Evolutionary conservation across 2,329 filamentous ascomycete genomes (phyloP), one percentile per base, ranked within the genome.

Genomic region (Juglanconis oblonga): DNA sequence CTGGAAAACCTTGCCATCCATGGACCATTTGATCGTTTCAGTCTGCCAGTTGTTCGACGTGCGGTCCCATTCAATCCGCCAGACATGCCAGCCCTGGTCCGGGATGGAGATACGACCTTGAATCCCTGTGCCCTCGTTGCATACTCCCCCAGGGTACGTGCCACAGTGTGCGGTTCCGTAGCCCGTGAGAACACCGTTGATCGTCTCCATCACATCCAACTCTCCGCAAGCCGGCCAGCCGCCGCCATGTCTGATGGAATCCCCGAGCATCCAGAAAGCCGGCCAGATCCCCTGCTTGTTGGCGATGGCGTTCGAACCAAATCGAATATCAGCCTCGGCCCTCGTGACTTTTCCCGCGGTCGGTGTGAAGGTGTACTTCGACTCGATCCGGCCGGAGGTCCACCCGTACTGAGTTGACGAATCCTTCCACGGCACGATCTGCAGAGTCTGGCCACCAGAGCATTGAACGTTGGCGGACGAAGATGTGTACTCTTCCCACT

Each of bases 271-370:
- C 80, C 80, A 83, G 66, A 82, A 83, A 3, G 80, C 80, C 2
- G 80, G 80, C 80, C 80, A 83, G 64, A 82, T 73, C 11, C 80
- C 80, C 64, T 78, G 73, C 70, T 81, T 80, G 52, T 73, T 71
- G 35, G 64, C 64, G 14, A 67, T 59, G 10, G 69, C 56, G 67
- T 74, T 74, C 59, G 61, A 58, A 36, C 80, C 81, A 62, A 80
- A 79, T 7, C 79, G 76, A 56, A 83, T 71, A 47, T 69, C 69
- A 9, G 76, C 76, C 68, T 82, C 77, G 52, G 76, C 73, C 36
- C 78, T 67, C 42, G 80, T 79, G 51, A 68, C 65, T 38, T 70
- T 70, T 52, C 77, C 77, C 1, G 73, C 67, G 14, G 69, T 49
- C 0, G 80, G 78, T 2, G 75, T 76, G 71, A 79, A 82, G 4